These are phyloP conservation scores for Verticillium isaacii DNA, from an alignment of 2,329 filamentous ascomycete genomes.

Conservation along the genomic window DNA sequence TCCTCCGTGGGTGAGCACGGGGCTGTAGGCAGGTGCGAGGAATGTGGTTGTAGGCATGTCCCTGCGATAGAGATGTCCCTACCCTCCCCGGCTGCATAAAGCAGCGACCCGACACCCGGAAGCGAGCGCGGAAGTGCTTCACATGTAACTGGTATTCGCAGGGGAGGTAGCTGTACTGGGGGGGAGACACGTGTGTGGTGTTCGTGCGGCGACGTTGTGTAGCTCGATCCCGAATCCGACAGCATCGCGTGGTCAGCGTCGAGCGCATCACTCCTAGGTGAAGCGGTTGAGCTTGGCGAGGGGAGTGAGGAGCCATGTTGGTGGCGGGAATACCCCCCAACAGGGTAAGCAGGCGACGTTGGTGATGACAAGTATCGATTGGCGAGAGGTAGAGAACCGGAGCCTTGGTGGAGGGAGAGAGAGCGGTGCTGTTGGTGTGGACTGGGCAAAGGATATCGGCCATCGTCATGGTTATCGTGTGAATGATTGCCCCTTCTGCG, in stretches of 20 bases:
- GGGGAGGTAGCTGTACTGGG: conserved; percentile 37
- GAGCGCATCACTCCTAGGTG: conserved; percentile 49
- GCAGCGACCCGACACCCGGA: conserved; percentile 20
- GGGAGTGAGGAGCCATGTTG: conserved; percentile 2
- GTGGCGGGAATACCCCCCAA: background rate
- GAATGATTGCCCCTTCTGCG: conserved; percentile 26
- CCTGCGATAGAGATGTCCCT: conserved; percentile 4
- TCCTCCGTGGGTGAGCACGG: conserved; percentile 18
- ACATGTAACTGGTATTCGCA: conserved; percentile 13
- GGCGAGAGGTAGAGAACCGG: background rate
- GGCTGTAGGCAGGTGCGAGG: conserved; percentile 18
- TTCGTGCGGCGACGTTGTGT: conserved; percentile 52
- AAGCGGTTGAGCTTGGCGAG: conserved; percentile 15
- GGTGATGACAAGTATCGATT: conserved; percentile 4
- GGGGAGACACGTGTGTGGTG: conserved; percentile 27
- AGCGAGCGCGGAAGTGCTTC: conserved; percentile 14
- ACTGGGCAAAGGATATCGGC: conserved; percentile 3
- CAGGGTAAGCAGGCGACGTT: conserved; percentile 1
- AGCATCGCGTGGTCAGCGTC: conserved; percentile 64
- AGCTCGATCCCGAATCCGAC: conserved; percentile 62
- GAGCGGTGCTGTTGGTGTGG: conserved; percentile 20
- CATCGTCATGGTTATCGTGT: conserved; percentile 16
- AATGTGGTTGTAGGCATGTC: background rate
- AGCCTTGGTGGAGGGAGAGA: conserved; percentile 10
- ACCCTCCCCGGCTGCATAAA: conserved; percentile 8